These are phyloP conservation scores for Oemleria cerasiformis DNA, from an alignment of 306 rosid genomes.

Conservation along the genomic window DNA sequence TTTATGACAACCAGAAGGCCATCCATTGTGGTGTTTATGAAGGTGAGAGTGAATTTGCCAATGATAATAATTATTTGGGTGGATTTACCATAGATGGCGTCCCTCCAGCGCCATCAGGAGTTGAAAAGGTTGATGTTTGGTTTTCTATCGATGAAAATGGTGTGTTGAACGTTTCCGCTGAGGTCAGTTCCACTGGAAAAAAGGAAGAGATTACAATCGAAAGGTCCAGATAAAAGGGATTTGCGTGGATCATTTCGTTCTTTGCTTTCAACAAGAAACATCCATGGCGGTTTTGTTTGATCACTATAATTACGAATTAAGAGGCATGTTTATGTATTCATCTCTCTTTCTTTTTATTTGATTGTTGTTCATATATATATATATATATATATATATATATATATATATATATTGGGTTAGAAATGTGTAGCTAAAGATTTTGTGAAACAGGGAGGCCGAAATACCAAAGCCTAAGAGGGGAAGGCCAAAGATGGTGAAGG, in stretches of 20 bases:
- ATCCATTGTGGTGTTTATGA: background rate
- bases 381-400: no score
- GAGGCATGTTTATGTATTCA: no score
- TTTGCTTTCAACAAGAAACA: no score
- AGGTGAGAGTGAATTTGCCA: background rate
- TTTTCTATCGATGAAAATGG: background rate
- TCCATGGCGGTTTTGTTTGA: no score
- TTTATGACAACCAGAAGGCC: background rate
- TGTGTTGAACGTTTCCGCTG: background rate
- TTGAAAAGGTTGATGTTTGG: background rate
- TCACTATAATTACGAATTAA: no score
- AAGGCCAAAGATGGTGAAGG: constrained; percentile 9
- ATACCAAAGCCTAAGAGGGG: constrained; percentile 16
- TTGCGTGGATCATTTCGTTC: no score
- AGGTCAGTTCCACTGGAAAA: background rate
- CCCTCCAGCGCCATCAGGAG: background rate
- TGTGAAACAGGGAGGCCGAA: background rate
- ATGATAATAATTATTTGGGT: background rate
- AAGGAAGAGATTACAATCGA: background rate
- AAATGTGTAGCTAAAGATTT: background rate
- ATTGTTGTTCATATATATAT: no score
- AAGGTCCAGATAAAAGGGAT: background rate
- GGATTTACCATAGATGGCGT: background rate
- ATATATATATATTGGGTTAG: background rate
- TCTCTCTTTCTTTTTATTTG: no score